Conservation (phyloP, 2,329 filamentous ascomycete genomes). For the Trichoderma koningii region DNA sequence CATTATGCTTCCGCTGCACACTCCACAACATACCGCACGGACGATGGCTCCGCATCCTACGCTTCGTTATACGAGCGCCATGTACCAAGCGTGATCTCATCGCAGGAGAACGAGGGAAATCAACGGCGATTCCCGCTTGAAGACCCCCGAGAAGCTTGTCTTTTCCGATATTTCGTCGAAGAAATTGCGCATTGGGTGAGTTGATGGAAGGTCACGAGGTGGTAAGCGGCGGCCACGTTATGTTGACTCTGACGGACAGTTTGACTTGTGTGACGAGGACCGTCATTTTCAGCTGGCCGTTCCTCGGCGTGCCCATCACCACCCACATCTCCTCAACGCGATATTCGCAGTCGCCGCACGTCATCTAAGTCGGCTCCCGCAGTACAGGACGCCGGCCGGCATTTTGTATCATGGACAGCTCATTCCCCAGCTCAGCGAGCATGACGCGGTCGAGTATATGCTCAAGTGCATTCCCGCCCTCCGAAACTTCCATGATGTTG, state of each 20-base stretch:
- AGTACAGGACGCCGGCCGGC: slow-evolving; percentile 42
- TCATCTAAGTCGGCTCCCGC: slow-evolving; percentile 43
- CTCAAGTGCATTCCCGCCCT: slow-evolving; percentile 45
- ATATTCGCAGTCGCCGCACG: slow-evolving; percentile 46
- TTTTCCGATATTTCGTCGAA: slow-evolving; percentile 45
- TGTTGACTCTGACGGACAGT: slow-evolving; percentile 34
- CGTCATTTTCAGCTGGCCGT: slow-evolving; percentile 46
- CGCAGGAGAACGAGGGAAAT: not conserved
- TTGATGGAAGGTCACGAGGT: not conserved
- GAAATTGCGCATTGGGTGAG: slow-evolving; percentile 46
- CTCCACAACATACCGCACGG: not conserved
- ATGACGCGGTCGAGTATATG: slow-evolving; percentile 46
- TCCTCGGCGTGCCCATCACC: slow-evolving; percentile 39
- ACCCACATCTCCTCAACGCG: slow-evolving; percentile 44
- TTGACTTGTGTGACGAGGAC: slow-evolving; percentile 46
- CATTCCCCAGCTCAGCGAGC: slow-evolving; percentile 40
- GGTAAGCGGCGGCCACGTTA: not conserved
- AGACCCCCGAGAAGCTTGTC: slow-evolving; percentile 43
- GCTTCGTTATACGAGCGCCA: slow-evolving; percentile 14
- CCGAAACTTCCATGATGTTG: slow-evolving; percentile 41
- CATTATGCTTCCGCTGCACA: slow-evolving; percentile 4
- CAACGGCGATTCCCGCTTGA: slow-evolving; percentile 37
- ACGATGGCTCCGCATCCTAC: slow-evolving; percentile 4
- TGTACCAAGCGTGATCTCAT: slow-evolving; percentile 8
- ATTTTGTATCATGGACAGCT: slow-evolving; percentile 45